phyloP scores from a whole-genome alignment of 2,329 filamentous ascomycete genomes.

The Pseudogymnoascus sp. region DNA sequence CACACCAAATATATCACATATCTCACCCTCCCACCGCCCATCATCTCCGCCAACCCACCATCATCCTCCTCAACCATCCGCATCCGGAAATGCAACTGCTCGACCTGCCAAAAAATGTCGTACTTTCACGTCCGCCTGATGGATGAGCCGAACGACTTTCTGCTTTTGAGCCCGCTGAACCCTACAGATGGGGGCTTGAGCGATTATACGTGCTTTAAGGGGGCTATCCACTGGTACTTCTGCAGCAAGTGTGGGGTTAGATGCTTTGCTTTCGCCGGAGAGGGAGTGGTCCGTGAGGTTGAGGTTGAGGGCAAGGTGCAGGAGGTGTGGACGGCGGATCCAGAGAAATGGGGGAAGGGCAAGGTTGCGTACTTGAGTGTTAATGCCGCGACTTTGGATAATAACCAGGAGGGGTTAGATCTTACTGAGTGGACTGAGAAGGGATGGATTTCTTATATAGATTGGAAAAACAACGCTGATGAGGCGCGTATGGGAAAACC shows the following conservation, averaged over 20 bases:
- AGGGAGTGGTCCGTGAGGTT: slow-evolving; percentile 25
- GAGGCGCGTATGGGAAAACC: slow-evolving; percentile 18
- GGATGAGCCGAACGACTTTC: slow-evolving; percentile 36
- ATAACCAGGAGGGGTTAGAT: slow-evolving; percentile 33
- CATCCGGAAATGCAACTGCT: slow-evolving; percentile 39
- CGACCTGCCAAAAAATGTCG: slow-evolving; percentile 41
- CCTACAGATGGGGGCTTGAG: slow-evolving; percentile 32
- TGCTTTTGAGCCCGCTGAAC: slow-evolving; percentile 37
- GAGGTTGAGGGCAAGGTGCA: slow-evolving; percentile 15
- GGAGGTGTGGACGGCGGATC: slow-evolving; percentile 28
- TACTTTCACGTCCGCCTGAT: slow-evolving; percentile 39
- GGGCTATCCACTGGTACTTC: slow-evolving; percentile 36
- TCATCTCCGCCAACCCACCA: slow-evolving; percentile 23
- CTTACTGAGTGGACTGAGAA: slow-evolving; percentile 32
- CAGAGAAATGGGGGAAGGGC: slow-evolving; percentile 24
- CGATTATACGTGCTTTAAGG: slow-evolving; percentile 33
- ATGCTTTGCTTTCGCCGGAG: slow-evolving; percentile 35
- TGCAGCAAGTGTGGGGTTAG: slow-evolving; percentile 40
- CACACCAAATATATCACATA: slow-evolving; percentile 36
- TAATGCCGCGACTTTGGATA: slow-evolving; percentile 34
- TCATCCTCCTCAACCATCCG: slow-evolving; percentile 27
- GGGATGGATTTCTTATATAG: slow-evolving; percentile 27
- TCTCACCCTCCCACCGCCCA: slow-evolving; percentile 34
- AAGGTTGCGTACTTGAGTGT: slow-evolving; percentile 31
- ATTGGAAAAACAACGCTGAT: slow-evolving; percentile 14